Conservation (phyloP, 1,139 yeast genomes). For the Tardiomyces digboiensis region DNA sequence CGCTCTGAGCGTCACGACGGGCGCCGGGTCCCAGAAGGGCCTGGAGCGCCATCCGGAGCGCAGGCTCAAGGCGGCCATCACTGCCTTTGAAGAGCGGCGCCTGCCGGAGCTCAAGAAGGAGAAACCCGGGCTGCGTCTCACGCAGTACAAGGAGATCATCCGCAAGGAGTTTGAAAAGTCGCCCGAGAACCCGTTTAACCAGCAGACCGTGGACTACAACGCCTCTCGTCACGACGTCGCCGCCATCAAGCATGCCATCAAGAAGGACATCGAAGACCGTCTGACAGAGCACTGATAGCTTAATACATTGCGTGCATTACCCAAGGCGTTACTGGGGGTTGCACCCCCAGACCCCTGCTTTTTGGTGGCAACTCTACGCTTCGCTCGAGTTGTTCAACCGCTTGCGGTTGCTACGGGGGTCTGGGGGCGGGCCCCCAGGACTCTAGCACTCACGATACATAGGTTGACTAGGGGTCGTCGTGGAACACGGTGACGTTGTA, state of each 20-base stretch:
- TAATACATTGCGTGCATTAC: too few species aligned
- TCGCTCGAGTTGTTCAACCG: neutral
- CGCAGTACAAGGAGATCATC: slow-evolving; percentile 65
- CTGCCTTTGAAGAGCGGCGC: slow-evolving; percentile 63
- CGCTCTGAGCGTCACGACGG: slow-evolving; percentile 48
- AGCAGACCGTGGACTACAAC: slow-evolving; percentile 54
- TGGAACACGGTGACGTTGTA: slow-evolving; percentile 14
- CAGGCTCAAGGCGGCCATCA: slow-evolving; percentile 73
- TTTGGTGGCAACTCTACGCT: neutral
- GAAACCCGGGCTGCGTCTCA: slow-evolving; percentile 70
- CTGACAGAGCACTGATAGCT: slow-evolving; percentile 9
- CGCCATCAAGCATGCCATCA: slow-evolving; percentile 41
- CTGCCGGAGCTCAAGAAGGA: slow-evolving; percentile 68
- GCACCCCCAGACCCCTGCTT: neutral
- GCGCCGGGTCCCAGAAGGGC: slow-evolving; percentile 46
- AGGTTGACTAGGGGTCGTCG: slow-evolving; percentile 17
- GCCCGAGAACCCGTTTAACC: slow-evolving; percentile 81
- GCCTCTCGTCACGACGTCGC: slow-evolving; percentile 50
- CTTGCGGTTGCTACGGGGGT: neutral
- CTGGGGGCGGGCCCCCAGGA: neutral
- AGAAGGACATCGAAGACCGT: slow-evolving; percentile 27
- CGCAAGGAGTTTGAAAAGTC: slow-evolving; percentile 78
- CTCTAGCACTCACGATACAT: neutral
- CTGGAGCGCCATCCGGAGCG: slow-evolving; percentile 86
- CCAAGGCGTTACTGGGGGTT: neutral